phyloP scores from a whole-genome alignment of 192 early-diverging fungal species.

The Coemansia sp. region DNA sequence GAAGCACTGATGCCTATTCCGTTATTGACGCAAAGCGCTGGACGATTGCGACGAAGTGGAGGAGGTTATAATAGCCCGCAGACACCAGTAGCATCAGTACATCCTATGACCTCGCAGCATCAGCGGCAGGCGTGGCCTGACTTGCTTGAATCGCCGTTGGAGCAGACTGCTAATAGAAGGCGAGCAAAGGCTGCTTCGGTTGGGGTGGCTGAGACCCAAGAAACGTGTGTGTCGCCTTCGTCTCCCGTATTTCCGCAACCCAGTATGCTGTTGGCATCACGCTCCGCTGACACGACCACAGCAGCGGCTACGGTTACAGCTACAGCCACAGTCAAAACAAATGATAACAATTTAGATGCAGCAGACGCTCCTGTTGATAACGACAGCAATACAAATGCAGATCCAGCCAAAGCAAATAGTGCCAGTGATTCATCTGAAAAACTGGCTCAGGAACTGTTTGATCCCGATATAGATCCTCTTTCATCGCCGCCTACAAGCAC shows the following conservation, averaged over 20 bases:
- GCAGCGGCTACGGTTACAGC: background rate
- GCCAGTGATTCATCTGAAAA: background rate
- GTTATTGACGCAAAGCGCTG: slow-evolving; percentile 5
- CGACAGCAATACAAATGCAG: background rate
- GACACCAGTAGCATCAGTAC: background rate
- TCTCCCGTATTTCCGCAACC: slow-evolving; percentile 12
- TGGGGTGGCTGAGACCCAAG: background rate
- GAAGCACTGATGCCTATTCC: slow-evolving; percentile 10
- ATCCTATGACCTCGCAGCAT: background rate
- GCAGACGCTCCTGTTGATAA: too few relatives aligned
- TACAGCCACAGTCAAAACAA: background rate
- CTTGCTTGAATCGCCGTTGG: slow-evolving; percentile 9
- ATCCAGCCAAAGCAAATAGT: background rate
- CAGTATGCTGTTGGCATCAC: slow-evolving; percentile 10
- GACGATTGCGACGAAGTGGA: background rate
- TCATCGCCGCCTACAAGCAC: slow-evolving; percentile 2
- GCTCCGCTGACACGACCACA: background rate
- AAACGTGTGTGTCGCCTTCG: slow-evolving; percentile 1
- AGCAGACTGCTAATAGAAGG: slow-evolving; percentile 1
- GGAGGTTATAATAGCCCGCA: background rate
- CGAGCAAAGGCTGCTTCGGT: slow-evolving; percentile 9
- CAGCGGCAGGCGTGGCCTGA: background rate
- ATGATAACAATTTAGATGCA: background rate
- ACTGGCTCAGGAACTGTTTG: background rate
- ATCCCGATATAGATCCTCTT: slow-evolving; percentile 3